These are phyloP conservation scores for Polygonum aviculare DNA, from an alignment of 148 eudicot genomes.

Conservation along the genomic window DNA sequence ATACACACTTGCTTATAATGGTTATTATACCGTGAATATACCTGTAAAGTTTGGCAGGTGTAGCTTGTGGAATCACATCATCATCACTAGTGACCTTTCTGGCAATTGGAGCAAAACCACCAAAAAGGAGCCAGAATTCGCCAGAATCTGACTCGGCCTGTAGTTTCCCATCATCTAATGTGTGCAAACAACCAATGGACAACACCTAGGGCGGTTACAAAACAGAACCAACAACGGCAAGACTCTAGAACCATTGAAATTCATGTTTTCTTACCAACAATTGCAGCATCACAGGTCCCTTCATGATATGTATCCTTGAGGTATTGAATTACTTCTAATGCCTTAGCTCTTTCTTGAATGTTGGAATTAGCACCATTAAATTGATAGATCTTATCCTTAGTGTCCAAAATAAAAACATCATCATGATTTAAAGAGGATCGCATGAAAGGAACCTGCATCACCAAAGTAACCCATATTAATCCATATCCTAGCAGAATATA, in stretches of 20 bases:
- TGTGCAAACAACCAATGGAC: background rate
- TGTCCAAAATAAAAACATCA: slow-evolving; percentile 92
- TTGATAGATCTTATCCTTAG: slow-evolving; percentile 89
- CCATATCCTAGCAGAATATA: background rate
- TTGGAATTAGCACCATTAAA: slow-evolving; percentile 98
- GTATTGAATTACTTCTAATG: slow-evolving; percentile 88
- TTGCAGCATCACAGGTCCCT: slow-evolving; percentile 83
- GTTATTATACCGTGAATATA: slow-evolving; percentile 10
- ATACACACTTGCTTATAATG: background rate
- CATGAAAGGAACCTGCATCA: slow-evolving; percentile 86
- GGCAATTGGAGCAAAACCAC: slow-evolving; percentile 98
- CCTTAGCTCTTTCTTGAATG: slow-evolving; percentile 98
- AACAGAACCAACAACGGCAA: background rate
- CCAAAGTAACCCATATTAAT: slow-evolving; percentile 7
- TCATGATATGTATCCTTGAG: slow-evolving; percentile 87
- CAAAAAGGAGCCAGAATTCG: slow-evolving; percentile 96
- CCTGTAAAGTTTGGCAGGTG: slow-evolving; percentile 71
- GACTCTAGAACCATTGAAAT: background rate
- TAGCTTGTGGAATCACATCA: slow-evolving; percentile 70
- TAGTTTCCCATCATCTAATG: slow-evolving; percentile 88
- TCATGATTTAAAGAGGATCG: slow-evolving; percentile 95
- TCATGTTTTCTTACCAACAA: slow-evolving; percentile 63
- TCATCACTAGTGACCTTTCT: slow-evolving; percentile 84
- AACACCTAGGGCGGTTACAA: slow-evolving; percentile 6
- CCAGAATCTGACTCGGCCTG: slow-evolving; percentile 98